These are phyloP conservation scores for Candida ortonii DNA, from an alignment of 805 yeast genomes.

Conservation along the genomic window DNA sequence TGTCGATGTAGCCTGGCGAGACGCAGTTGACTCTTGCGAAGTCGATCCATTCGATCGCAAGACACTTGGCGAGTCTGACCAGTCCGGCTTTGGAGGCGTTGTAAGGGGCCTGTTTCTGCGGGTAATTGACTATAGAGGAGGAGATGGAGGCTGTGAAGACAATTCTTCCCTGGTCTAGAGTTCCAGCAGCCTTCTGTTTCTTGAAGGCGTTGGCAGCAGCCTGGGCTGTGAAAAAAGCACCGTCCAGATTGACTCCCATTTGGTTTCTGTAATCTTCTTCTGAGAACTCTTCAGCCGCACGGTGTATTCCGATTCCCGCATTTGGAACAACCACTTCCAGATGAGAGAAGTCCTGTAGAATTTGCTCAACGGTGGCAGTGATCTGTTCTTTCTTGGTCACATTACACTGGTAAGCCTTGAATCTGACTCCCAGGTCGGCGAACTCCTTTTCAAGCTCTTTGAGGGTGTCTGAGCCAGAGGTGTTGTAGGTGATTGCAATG, in stretches of 20 bases:
- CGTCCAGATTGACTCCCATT: conserved; percentile 45
- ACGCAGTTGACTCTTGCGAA: conserved; percentile 48
- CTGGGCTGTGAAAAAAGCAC: conserved; percentile 48
- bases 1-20: conserved; percentile 47
- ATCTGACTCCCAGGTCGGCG: conserved; percentile 12
- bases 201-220: conserved; percentile 44
- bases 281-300: conserved; percentile 33
- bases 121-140: conserved; percentile 47
- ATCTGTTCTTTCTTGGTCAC: conserved; percentile 32
- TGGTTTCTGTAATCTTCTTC: conserved; percentile 32
- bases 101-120: conserved; percentile 46
- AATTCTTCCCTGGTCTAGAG: conserved; percentile 36
- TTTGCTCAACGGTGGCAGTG: conserved; percentile 25
- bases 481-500: conserved; percentile 37
- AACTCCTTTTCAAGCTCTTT: conserved; percentile 13
- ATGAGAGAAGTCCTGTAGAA: conserved; percentile 36
- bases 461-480: conserved; percentile 15
- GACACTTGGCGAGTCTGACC: conserved; percentile 41
- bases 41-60: conserved; percentile 44
- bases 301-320: conserved; percentile 35
- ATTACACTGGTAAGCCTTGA: conserved; percentile 31
- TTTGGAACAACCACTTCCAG: conserved; percentile 43
- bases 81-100: conserved; percentile 46
- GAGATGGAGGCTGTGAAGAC: conserved; percentile 51
- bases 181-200: conserved; percentile 34